Evolutionary conservation across 257 asterid genomes (phyloP).

Genomic region (Galeopsis tetrahit): DNA sequence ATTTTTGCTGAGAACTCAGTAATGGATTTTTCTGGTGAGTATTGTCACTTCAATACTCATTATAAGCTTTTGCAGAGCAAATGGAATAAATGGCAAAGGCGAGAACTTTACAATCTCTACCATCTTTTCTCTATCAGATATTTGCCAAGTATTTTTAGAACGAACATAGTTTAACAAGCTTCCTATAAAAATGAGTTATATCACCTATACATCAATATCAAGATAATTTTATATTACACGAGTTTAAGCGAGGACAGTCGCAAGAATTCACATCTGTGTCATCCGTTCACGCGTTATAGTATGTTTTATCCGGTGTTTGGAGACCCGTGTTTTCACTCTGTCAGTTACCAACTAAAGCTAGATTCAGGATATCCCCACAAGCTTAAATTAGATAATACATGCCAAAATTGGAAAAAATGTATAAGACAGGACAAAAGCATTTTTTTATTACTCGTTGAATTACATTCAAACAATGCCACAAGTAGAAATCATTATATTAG

Average conservation of each 20-base stretch:
- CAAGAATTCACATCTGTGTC: neutral
- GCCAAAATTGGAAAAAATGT: neutral
- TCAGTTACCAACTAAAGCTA: neutral
- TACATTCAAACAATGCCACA: neutral
- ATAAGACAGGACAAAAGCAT: neutral
- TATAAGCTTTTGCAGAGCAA: too few relatives aligned
- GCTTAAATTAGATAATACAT: neutral
- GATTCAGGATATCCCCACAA: conserved; percentile 7
- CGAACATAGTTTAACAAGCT: neutral
- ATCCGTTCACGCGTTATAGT: neutral
- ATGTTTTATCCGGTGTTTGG: neutral
- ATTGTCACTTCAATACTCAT: too few relatives aligned
- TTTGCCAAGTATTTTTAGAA: conserved; percentile 6
- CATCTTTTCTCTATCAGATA: neutral
- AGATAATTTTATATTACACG: neutral
- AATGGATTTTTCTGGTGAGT: too few relatives aligned
- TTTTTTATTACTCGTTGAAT: too few relatives aligned
- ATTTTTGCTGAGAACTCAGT: too few relatives aligned
- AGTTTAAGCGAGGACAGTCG: neutral
- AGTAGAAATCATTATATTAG: neutral
- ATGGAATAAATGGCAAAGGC: neutral
- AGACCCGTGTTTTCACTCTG: neutral
- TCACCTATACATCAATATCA: neutral
- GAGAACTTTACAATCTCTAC: conserved; percentile 1
- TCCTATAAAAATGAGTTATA: neutral